Conservation (phyloP, 257 asterid genomes). For the Catharanthus roseus region DNA sequence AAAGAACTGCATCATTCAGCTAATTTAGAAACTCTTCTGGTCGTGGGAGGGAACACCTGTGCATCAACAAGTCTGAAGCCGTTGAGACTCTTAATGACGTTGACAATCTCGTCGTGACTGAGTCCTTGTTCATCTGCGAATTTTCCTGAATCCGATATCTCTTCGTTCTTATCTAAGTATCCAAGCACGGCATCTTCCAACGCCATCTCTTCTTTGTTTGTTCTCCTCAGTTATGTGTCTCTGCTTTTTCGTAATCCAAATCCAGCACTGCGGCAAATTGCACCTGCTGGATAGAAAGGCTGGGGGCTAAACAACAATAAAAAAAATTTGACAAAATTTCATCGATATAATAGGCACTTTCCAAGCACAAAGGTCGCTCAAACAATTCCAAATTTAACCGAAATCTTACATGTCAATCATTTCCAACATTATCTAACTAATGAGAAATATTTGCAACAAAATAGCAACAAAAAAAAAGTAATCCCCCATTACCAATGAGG, state of each 20-base stretch:
- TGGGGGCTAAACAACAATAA: no score
- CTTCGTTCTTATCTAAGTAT: conserved; percentile 47
- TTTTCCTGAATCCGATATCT: conserved; percentile 57
- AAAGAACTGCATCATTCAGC: background rate
- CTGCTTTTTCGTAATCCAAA: background rate
- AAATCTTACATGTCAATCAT: no score
- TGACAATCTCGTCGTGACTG: conserved; percentile 78
- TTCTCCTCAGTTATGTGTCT: background rate
- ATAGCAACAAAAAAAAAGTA: no score
- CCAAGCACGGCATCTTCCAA: conserved; percentile 83
- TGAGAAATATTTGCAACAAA: no score
- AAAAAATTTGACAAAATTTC: no score
- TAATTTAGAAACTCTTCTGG: background rate
- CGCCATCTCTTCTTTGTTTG: conserved; percentile 40
- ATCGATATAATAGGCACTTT: no score
- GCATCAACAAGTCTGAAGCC: conserved; percentile 70
- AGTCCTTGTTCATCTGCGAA: conserved; percentile 67
- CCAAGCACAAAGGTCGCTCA: no score
- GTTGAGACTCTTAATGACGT: conserved; percentile 71
- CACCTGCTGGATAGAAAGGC: no score
- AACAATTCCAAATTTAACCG: no score
- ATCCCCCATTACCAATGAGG: no score
- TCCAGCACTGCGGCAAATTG: background rate
- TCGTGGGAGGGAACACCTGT: conserved; percentile 29
- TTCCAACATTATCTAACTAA: no score